phyloP scores from a whole-genome alignment of 257 asterid species.

The Ophiorrhiza pumila region DNA sequence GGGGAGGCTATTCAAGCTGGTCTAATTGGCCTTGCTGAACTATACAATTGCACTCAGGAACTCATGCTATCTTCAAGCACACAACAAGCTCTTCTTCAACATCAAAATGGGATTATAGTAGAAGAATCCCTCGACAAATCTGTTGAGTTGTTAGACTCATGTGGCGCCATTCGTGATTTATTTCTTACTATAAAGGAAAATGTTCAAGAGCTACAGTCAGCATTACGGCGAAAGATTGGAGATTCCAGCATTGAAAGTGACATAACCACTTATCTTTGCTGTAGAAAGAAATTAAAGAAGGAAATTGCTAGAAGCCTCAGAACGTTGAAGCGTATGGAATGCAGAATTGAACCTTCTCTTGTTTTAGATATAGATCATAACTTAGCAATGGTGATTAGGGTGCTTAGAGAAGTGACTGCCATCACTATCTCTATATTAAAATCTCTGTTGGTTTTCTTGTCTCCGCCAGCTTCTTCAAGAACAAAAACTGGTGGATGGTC shows the following conservation, averaged over 20 bases:
- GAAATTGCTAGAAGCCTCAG: slow-evolving; percentile 41
- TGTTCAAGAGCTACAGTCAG: slow-evolving; percentile 57
- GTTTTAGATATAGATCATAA: slow-evolving; percentile 16
- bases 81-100: slow-evolving; percentile 24
- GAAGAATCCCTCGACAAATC: slow-evolving; percentile 46
- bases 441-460: slow-evolving; percentile 41
- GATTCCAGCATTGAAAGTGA: slow-evolving; percentile 37
- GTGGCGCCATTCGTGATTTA: slow-evolving; percentile 43
- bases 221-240: slow-evolving; percentile 54
- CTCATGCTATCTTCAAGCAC: slow-evolving; percentile 27
- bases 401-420: slow-evolving; percentile 33
- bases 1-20: slow-evolving; percentile 36
- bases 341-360: slow-evolving; percentile 14
- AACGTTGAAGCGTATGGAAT: slow-evolving; percentile 45
- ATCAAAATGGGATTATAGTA: slow-evolving; percentile 28
- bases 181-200: slow-evolving; percentile 36
- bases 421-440: slow-evolving; percentile 32
- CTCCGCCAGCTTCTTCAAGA: slow-evolving; percentile 38
- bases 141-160: slow-evolving; percentile 56
- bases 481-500: slow-evolving; percentile 30
- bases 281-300: slow-evolving; percentile 52
- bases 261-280: slow-evolving; percentile 29
- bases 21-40: slow-evolving; percentile 26
- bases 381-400: slow-evolving; percentile 16
- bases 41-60: slow-evolving; percentile 30